These are phyloP conservation scores for Annulohypoxylon bovei DNA, from an alignment of 495 filamentous ascomycete genomes.

Conservation along the genomic window DNA sequence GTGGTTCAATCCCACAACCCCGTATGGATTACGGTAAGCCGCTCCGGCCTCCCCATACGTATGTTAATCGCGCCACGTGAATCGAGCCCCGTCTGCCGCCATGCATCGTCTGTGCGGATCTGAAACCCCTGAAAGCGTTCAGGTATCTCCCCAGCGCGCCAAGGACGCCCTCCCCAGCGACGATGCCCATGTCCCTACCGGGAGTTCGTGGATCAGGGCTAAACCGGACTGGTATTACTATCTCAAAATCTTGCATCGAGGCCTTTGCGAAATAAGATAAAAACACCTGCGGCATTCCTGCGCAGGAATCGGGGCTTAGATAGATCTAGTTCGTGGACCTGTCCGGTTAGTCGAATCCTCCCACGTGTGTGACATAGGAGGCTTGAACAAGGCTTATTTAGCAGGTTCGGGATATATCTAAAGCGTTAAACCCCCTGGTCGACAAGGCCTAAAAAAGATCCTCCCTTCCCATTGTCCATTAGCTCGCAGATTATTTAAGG, in stretches of 20 bases:
- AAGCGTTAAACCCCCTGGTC: slow-evolving; percentile 16
- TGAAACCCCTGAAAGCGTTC: neutral
- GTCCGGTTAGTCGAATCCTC: slow-evolving; percentile 20
- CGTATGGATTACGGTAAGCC: slow-evolving; percentile 18
- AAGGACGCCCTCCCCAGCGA: neutral
- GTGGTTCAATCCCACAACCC: slow-evolving; percentile 9
- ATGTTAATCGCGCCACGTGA: slow-evolving; percentile 16
- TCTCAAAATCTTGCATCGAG: neutral
- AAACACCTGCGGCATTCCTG: neutral
- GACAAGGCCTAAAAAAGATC: slow-evolving; percentile 10
- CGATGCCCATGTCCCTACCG: neutral
- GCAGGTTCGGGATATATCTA: slow-evolving; percentile 18
- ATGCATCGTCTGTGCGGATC: slow-evolving; percentile 9
- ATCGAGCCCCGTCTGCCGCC: neutral
- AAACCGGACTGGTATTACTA: neutral
- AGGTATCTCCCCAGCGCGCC: neutral
- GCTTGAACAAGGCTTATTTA: slow-evolving; percentile 23
- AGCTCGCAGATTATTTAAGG: slow-evolving; percentile 2
- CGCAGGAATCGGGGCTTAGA: slow-evolving; percentile 4
- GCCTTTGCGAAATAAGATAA: too few relatives aligned
- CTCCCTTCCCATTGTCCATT: slow-evolving; percentile 7
- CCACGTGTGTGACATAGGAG: slow-evolving; percentile 23
- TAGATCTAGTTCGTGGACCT: slow-evolving; percentile 9
- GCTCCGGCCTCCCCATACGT: slow-evolving; percentile 5
- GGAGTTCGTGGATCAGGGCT: neutral